A percentile compares a stretch with the other conserved stretches of the same genome.
Evolutionary conservation across 2,329 filamentous ascomycete species (phyloP).

Genomic region (Cercospora zeae-maydis): DNA sequence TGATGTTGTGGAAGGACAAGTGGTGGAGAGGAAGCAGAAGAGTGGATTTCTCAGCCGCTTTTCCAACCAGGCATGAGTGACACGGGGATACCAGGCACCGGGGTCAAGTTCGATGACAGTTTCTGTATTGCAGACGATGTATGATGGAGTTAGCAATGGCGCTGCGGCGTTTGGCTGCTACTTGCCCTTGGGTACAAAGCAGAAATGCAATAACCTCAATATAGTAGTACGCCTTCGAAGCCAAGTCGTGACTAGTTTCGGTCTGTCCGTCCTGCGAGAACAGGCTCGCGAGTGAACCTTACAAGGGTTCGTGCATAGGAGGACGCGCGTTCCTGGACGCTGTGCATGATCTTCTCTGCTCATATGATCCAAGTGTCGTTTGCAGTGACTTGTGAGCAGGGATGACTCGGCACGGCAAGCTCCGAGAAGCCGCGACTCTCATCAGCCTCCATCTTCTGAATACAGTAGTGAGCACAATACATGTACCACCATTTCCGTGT

Average conservation of each 20-base stretch:
- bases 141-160: neutral
- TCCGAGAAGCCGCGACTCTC: neutral
- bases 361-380: neutral
- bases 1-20: constrained; percentile 25
- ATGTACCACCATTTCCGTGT: neutral
- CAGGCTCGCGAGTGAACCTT: no score
- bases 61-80: constrained; percentile 18
- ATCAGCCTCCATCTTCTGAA: no score
- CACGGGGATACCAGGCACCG: neutral
- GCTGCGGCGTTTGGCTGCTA: neutral
- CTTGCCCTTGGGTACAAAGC: neutral
- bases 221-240: no score
- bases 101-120: neutral
- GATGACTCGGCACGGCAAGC: neutral
- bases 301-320: no score
- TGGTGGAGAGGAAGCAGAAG: constrained; percentile 23
- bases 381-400: neutral
- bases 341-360: neutral
- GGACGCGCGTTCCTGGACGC: no score
- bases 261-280: no score
- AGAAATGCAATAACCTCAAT: neutral
- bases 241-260: no score
- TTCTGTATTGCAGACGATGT: neutral
- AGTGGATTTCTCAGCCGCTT: constrained; percentile 21
- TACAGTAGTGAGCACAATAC: no score